Percentiles rank a stretch among this genome's conserved stretches.
These are phyloP conservation scores for Ilyonectria destructans DNA, from an alignment of 2,329 filamentous ascomycete species.

Conservation along the genomic window DNA sequence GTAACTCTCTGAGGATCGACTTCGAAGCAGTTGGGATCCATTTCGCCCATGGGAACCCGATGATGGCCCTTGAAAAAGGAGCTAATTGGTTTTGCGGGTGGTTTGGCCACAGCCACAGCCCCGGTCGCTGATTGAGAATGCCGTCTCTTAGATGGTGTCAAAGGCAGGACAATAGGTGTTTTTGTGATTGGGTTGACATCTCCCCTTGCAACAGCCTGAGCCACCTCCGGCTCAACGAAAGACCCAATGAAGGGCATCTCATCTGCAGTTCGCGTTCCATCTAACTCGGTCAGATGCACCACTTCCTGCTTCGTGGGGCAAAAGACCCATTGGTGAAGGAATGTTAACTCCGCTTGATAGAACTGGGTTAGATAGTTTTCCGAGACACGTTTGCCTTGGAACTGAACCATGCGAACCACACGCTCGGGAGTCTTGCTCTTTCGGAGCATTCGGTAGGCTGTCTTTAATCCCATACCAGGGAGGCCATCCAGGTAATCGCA, in stretches of 20 bases:
- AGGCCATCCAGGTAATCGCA: conserved; percentile 96
- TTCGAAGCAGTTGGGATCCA: conserved; percentile 75
- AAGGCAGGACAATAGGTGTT: conserved; percentile 66
- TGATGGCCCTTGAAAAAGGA: conserved; percentile 68
- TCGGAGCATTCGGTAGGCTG: conserved; percentile 89
- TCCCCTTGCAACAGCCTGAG: conserved; percentile 82
- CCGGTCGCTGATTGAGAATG: conserved; percentile 56
- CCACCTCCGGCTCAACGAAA: conserved; percentile 78
- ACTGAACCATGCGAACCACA: conserved; percentile 86
- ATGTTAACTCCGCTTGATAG: conserved; percentile 90
- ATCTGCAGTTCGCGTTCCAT: conserved; percentile 74
- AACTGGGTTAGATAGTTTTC: conserved; percentile 87
- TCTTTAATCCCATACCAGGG: conserved; percentile 90
- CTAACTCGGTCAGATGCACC: conserved; percentile 81
- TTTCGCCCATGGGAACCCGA: conserved; percentile 73
- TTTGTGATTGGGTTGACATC: conserved; percentile 95
- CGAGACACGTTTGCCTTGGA: conserved; percentile 91
- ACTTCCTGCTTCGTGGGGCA: conserved; percentile 81
- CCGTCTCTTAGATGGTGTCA: conserved; percentile 61
- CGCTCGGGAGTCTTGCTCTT: conserved; percentile 92
- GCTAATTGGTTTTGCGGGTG: conserved; percentile 66
- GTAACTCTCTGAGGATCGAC: conserved; percentile 66
- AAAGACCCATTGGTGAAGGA: conserved; percentile 94
- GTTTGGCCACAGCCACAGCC: conserved; percentile 39
- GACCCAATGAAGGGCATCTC: conserved; percentile 88